Evolutionary conservation across 2,329 filamentous ascomycete genomes (phyloP).

Genomic region (Phaeophleospora eucalypticola): DNA sequence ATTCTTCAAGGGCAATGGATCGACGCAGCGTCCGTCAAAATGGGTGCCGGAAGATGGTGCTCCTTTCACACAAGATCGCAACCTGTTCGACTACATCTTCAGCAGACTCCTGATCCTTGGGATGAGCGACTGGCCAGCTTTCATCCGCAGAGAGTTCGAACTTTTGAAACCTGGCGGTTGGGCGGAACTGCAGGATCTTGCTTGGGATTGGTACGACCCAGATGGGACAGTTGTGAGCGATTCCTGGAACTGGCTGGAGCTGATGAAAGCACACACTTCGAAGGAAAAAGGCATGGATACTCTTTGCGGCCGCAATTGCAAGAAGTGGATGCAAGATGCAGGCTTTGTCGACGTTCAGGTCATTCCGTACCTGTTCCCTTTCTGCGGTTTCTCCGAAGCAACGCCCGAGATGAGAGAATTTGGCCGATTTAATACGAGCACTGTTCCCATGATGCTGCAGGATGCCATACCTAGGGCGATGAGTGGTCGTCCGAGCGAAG

Average conservation of each 20-base stretch:
- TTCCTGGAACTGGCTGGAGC: conserved; percentile 8
- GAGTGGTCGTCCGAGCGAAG: not conserved
- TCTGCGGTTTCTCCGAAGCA: conserved; percentile 3
- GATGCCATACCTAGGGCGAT: conserved; percentile 7
- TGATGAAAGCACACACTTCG: conserved; percentile 1
- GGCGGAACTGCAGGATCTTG: conserved; percentile 21
- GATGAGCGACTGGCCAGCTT: conserved; percentile 22
- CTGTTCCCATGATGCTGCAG: conserved; percentile 10
- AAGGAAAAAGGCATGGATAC: conserved; percentile 7
- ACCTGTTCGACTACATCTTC: conserved; percentile 22
- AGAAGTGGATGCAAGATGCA: conserved; percentile 10
- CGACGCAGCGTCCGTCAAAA: conserved; percentile 3
- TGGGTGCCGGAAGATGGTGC: conserved; percentile 2
- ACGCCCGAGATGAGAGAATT: conserved; percentile 10
- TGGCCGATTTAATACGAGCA: conserved; percentile 6
- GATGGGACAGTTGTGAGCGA: conserved; percentile 6
- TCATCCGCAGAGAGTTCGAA: conserved; percentile 10
- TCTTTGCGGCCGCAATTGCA: conserved; percentile 6
- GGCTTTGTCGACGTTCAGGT: conserved; percentile 11
- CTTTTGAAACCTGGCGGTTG: conserved; percentile 22
- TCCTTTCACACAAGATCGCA: not conserved
- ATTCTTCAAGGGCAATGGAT: conserved; percentile 15
- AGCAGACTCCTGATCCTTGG: conserved; percentile 19
- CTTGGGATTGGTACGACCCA: conserved; percentile 6
- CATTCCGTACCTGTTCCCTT: conserved; percentile 5